Percentiles rank a stretch among this genome's conserved stretches.
Conservation (phyloP, 768 basidiomycete species). For the Collybia sordida region DNA sequence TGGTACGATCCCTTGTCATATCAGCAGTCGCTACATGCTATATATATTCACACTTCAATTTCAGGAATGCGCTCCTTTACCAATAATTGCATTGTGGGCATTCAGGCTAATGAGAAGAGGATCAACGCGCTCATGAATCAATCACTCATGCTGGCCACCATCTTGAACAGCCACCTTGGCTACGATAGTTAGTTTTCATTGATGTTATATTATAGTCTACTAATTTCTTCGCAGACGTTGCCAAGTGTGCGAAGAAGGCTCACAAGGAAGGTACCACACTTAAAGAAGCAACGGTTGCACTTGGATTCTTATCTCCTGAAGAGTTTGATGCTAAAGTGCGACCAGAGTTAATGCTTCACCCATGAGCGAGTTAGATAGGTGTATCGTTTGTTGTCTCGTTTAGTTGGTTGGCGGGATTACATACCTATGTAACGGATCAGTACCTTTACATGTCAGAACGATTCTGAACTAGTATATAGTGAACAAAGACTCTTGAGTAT, state of each 20-base stretch:
- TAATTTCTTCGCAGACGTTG: slow-evolving; percentile 68
- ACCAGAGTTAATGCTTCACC: slow-evolving; percentile 81
- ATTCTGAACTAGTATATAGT: too few species aligned
- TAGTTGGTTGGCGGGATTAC: slow-evolving; percentile 12
- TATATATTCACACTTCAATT: not conserved
- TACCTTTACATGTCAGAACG: slow-evolving; percentile 3
- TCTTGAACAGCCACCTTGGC: slow-evolving; percentile 92
- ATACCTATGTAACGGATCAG: too few species aligned
- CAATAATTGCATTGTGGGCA: slow-evolving; percentile 95
- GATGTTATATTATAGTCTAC: slow-evolving; percentile 7
- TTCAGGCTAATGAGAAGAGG: slow-evolving; percentile 93
- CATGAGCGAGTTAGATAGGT: slow-evolving; percentile 15
- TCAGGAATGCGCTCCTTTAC: slow-evolving; percentile 89
- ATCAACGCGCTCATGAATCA: slow-evolving; percentile 89
- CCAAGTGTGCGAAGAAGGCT: slow-evolving; percentile 99
- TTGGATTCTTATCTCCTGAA: slow-evolving; percentile 83
- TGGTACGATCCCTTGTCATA: slow-evolving; percentile 47
- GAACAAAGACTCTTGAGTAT: too few species aligned
- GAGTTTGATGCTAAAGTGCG: slow-evolving; percentile 95
- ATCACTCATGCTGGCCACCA: slow-evolving; percentile 97
- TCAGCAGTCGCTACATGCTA: slow-evolving; percentile 9
- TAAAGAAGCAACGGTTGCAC: slow-evolving; percentile 89
- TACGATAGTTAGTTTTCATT: slow-evolving; percentile 81
- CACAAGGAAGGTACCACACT: slow-evolving; percentile 97
- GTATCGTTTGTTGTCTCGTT: not conserved